Evolutionary conservation across 495 filamentous ascomycete species (phyloP).

Genomic region (Rostrohypoxylon terebratum): DNA sequence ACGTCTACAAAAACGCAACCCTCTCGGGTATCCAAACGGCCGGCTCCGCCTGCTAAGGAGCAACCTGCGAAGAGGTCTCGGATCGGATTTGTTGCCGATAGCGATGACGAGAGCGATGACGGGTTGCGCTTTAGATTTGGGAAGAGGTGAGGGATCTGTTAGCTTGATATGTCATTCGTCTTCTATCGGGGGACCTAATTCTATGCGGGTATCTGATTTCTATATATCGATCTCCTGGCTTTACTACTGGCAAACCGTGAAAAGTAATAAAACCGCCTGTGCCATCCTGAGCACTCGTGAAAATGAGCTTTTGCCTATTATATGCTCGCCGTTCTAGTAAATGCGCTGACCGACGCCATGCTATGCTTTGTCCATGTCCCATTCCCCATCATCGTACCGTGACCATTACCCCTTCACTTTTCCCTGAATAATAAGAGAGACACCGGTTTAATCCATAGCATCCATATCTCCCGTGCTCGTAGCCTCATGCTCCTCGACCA

Average conservation of each 20-base stretch:
- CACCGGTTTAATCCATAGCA: slow-evolving; percentile 72
- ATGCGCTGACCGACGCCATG: slow-evolving; percentile 20
- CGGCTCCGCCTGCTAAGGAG: slow-evolving; percentile 51
- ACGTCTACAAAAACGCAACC: slow-evolving; percentile 37
- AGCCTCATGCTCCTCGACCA: slow-evolving; percentile 80
- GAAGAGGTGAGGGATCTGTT: slow-evolving; percentile 54
- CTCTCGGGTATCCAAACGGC: slow-evolving; percentile 53
- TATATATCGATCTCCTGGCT: slow-evolving; percentile 27
- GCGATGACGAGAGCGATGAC: slow-evolving; percentile 62
- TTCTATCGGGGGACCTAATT: not conserved
- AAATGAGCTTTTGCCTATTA: not conserved
- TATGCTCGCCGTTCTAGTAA: slow-evolving; percentile 15
- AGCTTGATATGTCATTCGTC: slow-evolving; percentile 1
- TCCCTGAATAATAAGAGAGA: not conserved
- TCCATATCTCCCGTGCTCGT: slow-evolving; percentile 61
- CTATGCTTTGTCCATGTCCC: slow-evolving; percentile 8
- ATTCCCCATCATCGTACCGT: not conserved
- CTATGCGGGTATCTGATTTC: slow-evolving; percentile 27
- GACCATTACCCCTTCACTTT: not conserved
- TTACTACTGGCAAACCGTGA: slow-evolving; percentile 5
- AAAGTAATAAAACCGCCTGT: not conserved
- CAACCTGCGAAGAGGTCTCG: slow-evolving; percentile 60
- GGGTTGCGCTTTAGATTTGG: slow-evolving; percentile 70
- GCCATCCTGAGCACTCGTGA: slow-evolving; percentile 3
- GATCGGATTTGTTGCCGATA: slow-evolving; percentile 47